phyloP scores from a whole-genome alignment of 192 early-diverging fungal species.

The Kickxella alabastrina region DNA sequence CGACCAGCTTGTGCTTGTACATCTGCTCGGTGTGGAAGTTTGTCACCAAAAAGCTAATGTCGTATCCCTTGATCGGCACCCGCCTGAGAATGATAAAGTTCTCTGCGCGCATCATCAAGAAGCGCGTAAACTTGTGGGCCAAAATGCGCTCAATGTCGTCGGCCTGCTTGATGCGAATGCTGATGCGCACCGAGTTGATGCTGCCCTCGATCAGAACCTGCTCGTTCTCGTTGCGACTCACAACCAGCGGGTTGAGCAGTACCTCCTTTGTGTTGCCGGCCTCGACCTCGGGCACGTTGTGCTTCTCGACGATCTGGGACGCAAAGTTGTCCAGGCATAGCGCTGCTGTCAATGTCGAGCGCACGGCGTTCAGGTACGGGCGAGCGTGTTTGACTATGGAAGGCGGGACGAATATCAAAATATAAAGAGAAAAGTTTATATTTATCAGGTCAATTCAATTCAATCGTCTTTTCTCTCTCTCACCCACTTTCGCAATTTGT shows the following conservation, averaged over 20 bases:
- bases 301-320: conserved; percentile 93
- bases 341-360: conserved; percentile 88
- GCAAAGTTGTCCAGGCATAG: conserved; percentile 97
- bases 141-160: conserved; percentile 95
- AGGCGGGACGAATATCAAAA: too few relatives aligned
- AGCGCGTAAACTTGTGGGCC: conserved; percentile 96
- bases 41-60: conserved; percentile 95
- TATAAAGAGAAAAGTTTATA: not conserved
- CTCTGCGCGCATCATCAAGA: conserved; percentile 95
- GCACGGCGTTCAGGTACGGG: conserved; percentile 92
- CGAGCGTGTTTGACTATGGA: conserved; percentile 92
- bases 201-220: conserved; percentile 87
- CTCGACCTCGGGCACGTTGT: conserved; percentile 98
- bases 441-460: not conserved
- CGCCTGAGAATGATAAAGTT: conserved; percentile 90
- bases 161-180: conserved; percentile 96
- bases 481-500: not conserved
- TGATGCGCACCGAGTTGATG: conserved; percentile 91
- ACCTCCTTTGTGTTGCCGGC: conserved; percentile 76
- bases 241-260: conserved; percentile 78
- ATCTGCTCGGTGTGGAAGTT: conserved; percentile 98
- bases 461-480: too few relatives aligned
- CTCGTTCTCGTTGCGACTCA: conserved; percentile 90
- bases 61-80: conserved; percentile 92
- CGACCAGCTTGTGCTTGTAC: conserved; percentile 99